phyloP scores from a whole-genome alignment of 179 eudicot species.

The Silene noctiflora region DNA sequence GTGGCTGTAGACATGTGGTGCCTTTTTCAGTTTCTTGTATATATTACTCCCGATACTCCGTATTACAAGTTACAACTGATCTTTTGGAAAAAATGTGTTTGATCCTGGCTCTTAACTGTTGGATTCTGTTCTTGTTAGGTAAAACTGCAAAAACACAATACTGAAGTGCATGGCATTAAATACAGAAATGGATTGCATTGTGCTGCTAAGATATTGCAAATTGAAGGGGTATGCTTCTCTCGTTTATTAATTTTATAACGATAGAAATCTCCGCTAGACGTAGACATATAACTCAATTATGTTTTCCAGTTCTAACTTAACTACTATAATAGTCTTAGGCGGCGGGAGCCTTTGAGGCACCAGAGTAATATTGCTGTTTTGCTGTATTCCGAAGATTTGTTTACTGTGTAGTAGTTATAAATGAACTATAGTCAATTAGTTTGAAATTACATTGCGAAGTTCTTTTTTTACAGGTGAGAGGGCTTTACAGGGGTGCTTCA shows the following conservation, averaged over 20 bases:
- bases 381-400: background rate
- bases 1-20: background rate
- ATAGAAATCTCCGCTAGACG: no score
- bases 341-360: conserved; percentile 1
- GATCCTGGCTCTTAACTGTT: conserved; percentile 10
- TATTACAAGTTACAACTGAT: conserved; percentile 3
- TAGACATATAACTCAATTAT: no score
- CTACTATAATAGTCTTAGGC: no score
- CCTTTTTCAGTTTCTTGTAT: no score
- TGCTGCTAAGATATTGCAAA: conserved; percentile 67
- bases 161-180: conserved; percentile 67
- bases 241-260: no score
- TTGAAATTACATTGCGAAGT: background rate
- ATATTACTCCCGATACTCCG: no score
- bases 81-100: background rate
- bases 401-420: background rate
- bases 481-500: conserved; percentile 91
- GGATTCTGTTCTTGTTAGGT: conserved; percentile 46
- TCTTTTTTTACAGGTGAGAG: conserved; percentile 57
- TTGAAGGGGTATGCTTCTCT: conserved; percentile 88
- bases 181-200: conserved; percentile 84
- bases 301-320: no score
- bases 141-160: conserved; percentile 86
- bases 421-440: no score
- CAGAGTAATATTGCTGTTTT: no score